Base-by-base conservation (phyloP, 306 rosid species). In the Cucurbita maxima region DNA sequence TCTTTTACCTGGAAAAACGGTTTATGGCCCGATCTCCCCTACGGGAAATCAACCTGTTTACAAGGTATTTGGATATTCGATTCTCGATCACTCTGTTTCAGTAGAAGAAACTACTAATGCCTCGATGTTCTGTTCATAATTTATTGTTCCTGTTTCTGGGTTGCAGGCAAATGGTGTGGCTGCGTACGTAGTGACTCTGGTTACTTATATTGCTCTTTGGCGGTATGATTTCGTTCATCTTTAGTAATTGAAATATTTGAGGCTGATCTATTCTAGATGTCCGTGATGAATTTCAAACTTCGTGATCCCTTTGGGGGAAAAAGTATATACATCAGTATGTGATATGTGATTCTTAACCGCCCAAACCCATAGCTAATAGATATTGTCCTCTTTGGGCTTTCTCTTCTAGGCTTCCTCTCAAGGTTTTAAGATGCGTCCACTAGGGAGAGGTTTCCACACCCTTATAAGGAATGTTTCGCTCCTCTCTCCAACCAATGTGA, bases 21-120 rank as follows among this genome's bases (percentile, higher is more conserved):
- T 94, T 3, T 83, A 87, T 60, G 98, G 98, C 25, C 98, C 98
- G 3, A 56, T 94, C 61, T 91, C 98, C 64, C 97, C 98, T 0
- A n/a, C 86, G 5, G 96, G 97, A 37, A 85, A 94, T 15, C 86
- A 71, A 11, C 98, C 98, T 82, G 83, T 94, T 6, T 91, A 94
- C 86, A 94, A 94, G 98, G 98, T 92, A 34, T 13, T 22, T 71
- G 16, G 74, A 48, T 48, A 48, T 48, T 48, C 2, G 34, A 30
- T 30, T 30, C 34, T 30, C 34, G 34, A 30, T 30, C 34, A 30
- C 34, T 30, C 34, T 30, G 34, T 3, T 30, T 30, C 34, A 30
- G 34, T 30, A 30, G 34, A 30, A 2, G 3, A 30, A 30, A 30
- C 34, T 30, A 30, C 4, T 30, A 30, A 2, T 30, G 34, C 34